phyloP scores from a whole-genome alignment of 2,329 filamentous ascomycete genomes.

The Aspergillus felis region DNA sequence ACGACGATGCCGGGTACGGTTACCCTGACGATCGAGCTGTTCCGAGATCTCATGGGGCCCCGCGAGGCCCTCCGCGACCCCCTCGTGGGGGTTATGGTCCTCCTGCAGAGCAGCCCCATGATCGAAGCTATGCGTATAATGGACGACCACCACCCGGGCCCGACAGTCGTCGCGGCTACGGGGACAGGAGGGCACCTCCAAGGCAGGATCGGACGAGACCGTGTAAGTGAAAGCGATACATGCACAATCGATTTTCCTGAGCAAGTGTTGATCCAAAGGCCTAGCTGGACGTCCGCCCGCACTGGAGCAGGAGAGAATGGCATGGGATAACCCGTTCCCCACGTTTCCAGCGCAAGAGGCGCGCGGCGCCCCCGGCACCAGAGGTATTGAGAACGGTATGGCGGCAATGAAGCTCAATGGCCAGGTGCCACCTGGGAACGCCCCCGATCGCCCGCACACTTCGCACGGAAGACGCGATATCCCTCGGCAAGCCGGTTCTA shows the following conservation, averaged over 20 bases:
- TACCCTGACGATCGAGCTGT: conserved; percentile 24
- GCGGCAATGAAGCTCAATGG: conserved; percentile 37
- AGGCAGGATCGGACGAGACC: conserved; percentile 28
- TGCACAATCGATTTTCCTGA: not conserved
- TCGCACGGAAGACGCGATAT: conserved; percentile 34
- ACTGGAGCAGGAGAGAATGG: conserved; percentile 33
- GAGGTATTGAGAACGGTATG: conserved; percentile 36
- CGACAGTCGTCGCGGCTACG: conserved; percentile 23
- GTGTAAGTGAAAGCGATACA: conserved; percentile 24
- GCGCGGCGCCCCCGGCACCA: conserved; percentile 30
- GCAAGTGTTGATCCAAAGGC: conserved; percentile 11
- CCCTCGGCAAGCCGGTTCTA: conserved; percentile 22
- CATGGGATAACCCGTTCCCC: conserved; percentile 51
- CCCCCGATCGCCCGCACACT: conserved; percentile 35
- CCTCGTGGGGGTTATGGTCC: conserved; percentile 29
- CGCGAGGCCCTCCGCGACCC: conserved; percentile 27
- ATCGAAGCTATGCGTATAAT: conserved; percentile 21
- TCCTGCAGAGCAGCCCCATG: conserved; percentile 11
- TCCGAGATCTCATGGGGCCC: conserved; percentile 23
- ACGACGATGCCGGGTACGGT: conserved; percentile 25
- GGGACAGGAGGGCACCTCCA: conserved; percentile 27
- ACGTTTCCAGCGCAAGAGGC: conserved; percentile 30
- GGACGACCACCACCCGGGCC: conserved; percentile 25
- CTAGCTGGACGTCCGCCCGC: conserved; percentile 25
- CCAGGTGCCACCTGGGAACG: conserved; percentile 19